Evolutionary conservation across 345 rosid genomes (phyloP), one percentile per base, ranked within the genome.

Genomic region (Pistacia atlantica): DNA sequence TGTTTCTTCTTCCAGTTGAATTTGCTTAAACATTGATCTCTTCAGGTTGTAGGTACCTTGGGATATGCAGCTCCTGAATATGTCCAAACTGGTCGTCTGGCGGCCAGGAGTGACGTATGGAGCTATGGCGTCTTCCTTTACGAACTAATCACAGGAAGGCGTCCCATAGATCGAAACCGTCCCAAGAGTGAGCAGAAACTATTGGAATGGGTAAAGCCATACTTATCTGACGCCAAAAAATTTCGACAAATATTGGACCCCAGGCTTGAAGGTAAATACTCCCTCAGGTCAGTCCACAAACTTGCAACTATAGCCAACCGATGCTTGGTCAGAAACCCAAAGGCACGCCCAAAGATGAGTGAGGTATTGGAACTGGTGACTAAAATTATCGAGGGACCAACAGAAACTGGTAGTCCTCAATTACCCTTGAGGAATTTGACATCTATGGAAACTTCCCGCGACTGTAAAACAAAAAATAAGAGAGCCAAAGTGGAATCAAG

Each of bases 31-130:
- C 12, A 58, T 55, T 74, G 18, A 35, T 75, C 58, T 84, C 25
- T 69, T 69, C 78, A 93, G 97, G 98, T 92, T 59, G 96, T 95
- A 51, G 99, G 98, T 66, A 95, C 99, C 66, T 82, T 89, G 91
- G 98, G 97, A 75, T 95, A 95, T 87, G 96, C 92, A 11, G 93
- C 99, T 51, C 98, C 97, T 2, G 98, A 95, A 25, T 95, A 95
- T 72, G 33, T 95, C 62, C 95, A 86, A 49, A 91, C 98, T 0
- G 98, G 98, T 10, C 93, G 96, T 75, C 87, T 93, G 59, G 93
- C 97, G 49, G 86, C 88, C 25, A 89, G 91, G 90, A 95, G 83
- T 67, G 99, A 95, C 42, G 93, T 95, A 31, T 93, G 97, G 97
- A 87, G 97, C 81, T 95, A 86, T 68, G 97, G 97, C 5, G 97